Evolutionary conservation across 805 yeast species (phyloP).

Genomic region (Kazachstania psychrophila): DNA sequence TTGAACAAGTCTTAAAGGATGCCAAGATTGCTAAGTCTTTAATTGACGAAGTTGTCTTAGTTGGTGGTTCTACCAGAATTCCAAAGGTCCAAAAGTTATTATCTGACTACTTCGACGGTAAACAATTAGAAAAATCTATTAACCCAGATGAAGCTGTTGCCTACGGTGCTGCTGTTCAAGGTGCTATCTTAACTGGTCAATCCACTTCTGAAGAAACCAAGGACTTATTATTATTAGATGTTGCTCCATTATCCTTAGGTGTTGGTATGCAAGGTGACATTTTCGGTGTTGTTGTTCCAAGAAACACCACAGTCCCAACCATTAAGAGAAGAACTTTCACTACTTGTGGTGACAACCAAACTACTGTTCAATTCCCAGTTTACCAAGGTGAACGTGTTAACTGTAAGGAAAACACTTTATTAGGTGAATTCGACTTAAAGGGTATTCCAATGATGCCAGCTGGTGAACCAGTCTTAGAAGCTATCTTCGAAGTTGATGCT

Average conservation of each 20-base stretch:
- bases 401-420: conserved; percentile 93
- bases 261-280: conserved; percentile 99
- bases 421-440: conserved; percentile 97
- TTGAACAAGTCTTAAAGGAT: conserved; percentile 90
- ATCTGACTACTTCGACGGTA: conserved; percentile 92
- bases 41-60: conserved; percentile 91
- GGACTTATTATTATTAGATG: conserved; percentile 92
- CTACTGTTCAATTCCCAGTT: conserved; percentile 97
- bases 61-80: conserved; percentile 98
- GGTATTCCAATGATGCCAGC: conserved; percentile 98
- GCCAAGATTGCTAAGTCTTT: conserved; percentile 74
- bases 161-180: conserved; percentile 99
- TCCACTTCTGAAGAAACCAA: conserved; percentile 85
- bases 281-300: conserved; percentile 97
- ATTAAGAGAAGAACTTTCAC: conserved; percentile 98
- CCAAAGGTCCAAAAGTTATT: conserved; percentile 95
- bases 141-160: conserved; percentile 99
- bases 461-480: conserved; percentile 99
- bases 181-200: conserved; percentile 95
- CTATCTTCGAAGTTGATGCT: conserved; percentile 98
- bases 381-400: conserved; percentile 99
- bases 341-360: conserved; percentile 97
- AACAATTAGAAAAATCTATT: conserved; percentile 91
- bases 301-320: conserved; percentile 99
- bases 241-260: conserved; percentile 97